Base-by-base conservation (phyloP, 2,329 filamentous ascomycete species). In the Fusarium verticillioides region DNA sequence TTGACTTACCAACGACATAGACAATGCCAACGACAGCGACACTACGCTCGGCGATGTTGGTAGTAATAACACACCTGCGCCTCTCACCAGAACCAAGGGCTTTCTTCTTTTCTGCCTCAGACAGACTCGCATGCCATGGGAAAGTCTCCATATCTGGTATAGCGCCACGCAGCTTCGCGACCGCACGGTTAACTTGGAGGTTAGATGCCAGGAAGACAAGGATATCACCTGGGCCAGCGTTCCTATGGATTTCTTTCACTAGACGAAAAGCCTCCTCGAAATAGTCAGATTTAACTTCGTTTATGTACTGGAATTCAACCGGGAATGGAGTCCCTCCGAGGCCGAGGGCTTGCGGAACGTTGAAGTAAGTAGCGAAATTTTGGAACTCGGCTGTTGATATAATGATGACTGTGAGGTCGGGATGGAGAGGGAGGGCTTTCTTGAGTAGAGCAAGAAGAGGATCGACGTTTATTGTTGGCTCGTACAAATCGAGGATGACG, bases 271-370 rank as follows among this genome's bases (percentile, higher is more conserved):
- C 12, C 12, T 0, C 7, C 18, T 10, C 26, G 44, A 9, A 46
- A 21, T 21, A 46, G 26, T 46, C 9, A 28, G 23, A 2, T 5
- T 0, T 0, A 28, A 0, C 26, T 10, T 21, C 18, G 12, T 3
- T 5, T 4, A 28, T 9, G 44, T 46, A 21, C 19, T 21, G 8
- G 18, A 28, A 7, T 4, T 7, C 1, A 15, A 46, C 18, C 44
- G 44, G 18, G 18, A 28, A 28, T 46, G 9, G 3, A 28, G 10
- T 1, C 16, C 16, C 16, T 26, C 16, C 26, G 12, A 46, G 1
- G 9, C 6, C 15, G 44, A 46, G 18, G 44, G 6, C 4, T 5
- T 46, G 11, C 18, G 44, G 44, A 46, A 46, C 44, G 44, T 26
- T 3, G 44, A 46, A 46, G 23, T 46, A 7, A 15, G 1, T 6